Conservation (phyloP, 1,284 basidiomycete genomes). For the Apiotrichum sp. region DNA sequence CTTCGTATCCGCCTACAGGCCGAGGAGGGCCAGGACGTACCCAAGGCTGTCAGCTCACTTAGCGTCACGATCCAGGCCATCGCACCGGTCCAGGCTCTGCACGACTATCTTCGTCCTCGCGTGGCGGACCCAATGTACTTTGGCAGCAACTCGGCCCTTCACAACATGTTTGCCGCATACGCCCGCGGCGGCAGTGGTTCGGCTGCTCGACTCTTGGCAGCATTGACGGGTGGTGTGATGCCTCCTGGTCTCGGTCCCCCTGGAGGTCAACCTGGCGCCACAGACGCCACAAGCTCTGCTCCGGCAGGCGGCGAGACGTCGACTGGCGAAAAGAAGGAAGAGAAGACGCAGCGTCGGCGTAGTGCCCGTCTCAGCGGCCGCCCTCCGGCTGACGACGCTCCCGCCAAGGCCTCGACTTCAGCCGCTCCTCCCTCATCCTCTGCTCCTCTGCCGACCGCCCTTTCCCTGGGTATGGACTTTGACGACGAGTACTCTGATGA, state of each 20-base stretch:
- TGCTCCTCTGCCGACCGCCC: slow-evolving; percentile 16
- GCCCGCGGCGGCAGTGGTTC: slow-evolving; percentile 45
- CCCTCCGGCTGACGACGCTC: slow-evolving; percentile 39
- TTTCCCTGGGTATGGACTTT: slow-evolving; percentile 41
- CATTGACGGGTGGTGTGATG: slow-evolving; percentile 33
- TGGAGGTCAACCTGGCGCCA: background rate
- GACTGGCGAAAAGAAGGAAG: slow-evolving; percentile 5
- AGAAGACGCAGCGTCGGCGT: slow-evolving; percentile 55
- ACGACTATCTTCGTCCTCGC: slow-evolving; percentile 86
- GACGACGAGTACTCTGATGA: slow-evolving; percentile 64
- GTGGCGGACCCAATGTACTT: slow-evolving; percentile 60
- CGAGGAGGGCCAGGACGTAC: slow-evolving; percentile 77
- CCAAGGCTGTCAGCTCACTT: slow-evolving; percentile 76
- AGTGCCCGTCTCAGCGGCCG: slow-evolving; percentile 74
- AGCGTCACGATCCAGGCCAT: slow-evolving; percentile 95
- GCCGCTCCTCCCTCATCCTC: slow-evolving; percentile 5
- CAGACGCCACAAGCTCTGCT: slow-evolving; percentile 38
- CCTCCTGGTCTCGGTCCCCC: slow-evolving; percentile 20
- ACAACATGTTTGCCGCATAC: slow-evolving; percentile 84
- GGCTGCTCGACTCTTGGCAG: slow-evolving; percentile 55
- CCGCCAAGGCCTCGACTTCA: slow-evolving; percentile 1
- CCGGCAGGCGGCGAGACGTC: slow-evolving; percentile 35
- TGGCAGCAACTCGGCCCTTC: slow-evolving; percentile 56
- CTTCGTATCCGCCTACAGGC: slow-evolving; percentile 79
- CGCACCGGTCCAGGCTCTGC: slow-evolving; percentile 88